Evolutionary conservation across 257 asterid species (phyloP), one percentile per base, ranked within the genome.

Genomic region (Knoxia roxburghii): DNA sequence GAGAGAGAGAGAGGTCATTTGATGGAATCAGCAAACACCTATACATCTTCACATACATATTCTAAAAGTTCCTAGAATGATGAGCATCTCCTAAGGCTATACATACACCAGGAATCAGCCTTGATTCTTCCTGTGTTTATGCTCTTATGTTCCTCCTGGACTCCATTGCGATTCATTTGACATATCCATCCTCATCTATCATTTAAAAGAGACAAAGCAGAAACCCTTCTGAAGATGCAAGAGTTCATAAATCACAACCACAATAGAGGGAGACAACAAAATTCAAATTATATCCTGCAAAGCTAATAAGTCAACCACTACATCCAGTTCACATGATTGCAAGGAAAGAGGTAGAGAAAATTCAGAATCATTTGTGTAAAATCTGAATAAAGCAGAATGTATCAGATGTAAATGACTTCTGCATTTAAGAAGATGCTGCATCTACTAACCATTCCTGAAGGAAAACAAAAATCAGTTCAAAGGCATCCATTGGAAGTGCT

Each of bases 401-500:
- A 35, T 70, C 40, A 39, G 26, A 9, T 49, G 40, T 11, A 10
- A 50, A 50, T 50, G 33, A 51, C 29, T 33, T 1, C 7, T 18
- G 33, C 13, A 11, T 50, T 17, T 30, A 60, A 18, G 53, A n/a
- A 66, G 52, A 63, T 56, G 23, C 78, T 80, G 71, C 30, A 67
- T 59, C 46, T 43, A 76, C 96, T 67, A 74, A 94, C 99, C 95
- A 74, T 74, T 94, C 86, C 76, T 94, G 90, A 69, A 88, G 90
- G 76, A 82, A 85, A 70, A 81, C 83, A 78, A 85, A 90, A 57
- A 94, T 74, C 75, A 81, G 76, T 68, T 94, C 97, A 71, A 90
- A 90, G 64, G 99, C 96, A 78, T 90, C 96, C 84, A 84, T 84
- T 7, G 96, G 99, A 77, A 94, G 96, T 69, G 61, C 71, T 70